phyloP scores from a whole-genome alignment of 495 filamentous ascomycete genomes.

The Podospora sp. region DNA sequence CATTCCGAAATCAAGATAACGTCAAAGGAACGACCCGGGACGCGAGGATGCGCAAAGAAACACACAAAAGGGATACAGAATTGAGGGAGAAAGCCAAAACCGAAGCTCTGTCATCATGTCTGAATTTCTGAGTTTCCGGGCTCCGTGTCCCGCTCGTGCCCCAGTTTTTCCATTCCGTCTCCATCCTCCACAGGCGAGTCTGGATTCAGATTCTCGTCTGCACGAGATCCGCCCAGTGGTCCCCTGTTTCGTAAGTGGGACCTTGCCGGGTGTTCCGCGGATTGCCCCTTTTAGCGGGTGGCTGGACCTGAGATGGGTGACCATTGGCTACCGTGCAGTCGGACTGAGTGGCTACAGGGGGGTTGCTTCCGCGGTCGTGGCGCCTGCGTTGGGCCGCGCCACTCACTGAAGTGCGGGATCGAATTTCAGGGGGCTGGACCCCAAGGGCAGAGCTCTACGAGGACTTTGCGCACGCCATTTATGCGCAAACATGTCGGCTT shows the following conservation, averaged over 20 bases:
- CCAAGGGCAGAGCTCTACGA: no score
- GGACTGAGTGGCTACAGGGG: neutral
- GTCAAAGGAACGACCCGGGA: neutral
- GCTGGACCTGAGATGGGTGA: neutral
- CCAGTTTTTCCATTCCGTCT: neutral
- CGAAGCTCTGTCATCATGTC: neutral
- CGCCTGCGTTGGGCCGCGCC: neutral
- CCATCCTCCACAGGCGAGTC: no score
- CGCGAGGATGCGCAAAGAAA: neutral
- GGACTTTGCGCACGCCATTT: no score
- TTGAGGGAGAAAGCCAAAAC: neutral
- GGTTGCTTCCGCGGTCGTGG: neutral
- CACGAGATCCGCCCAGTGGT: constrained; percentile 2
- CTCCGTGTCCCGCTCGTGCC: neutral
- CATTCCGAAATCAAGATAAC: neutral
- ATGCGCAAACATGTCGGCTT: no score
- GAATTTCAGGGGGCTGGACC: neutral
- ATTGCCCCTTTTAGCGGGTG: neutral
- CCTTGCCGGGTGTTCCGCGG: neutral
- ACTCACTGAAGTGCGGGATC: neutral
- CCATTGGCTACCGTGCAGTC: constrained; percentile 6
- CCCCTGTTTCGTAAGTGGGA: neutral
- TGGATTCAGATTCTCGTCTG: neutral
- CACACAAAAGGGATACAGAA: neutral
- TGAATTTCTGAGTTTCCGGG: neutral